These are phyloP conservation scores for Hypoxylon fragiforme DNA, from an alignment of 495 filamentous ascomycete genomes.

Conservation along the genomic window DNA sequence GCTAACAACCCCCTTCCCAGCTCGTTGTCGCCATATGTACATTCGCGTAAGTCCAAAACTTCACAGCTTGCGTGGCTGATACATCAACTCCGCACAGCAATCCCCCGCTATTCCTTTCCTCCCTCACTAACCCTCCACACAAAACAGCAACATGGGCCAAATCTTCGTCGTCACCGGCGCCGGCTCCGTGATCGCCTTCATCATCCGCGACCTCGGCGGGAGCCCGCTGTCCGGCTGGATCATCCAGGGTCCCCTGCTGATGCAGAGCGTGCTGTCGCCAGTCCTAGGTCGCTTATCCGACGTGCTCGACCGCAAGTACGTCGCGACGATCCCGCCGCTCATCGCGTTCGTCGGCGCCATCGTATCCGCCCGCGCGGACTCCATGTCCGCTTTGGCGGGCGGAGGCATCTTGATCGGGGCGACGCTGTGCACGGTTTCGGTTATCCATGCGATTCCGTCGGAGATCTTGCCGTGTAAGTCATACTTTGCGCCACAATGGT, in stretches of 20 bases:
- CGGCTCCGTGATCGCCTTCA: neutral
- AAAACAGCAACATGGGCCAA: neutral
- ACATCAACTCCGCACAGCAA: too few species aligned
- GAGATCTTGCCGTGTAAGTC: slow-evolving; percentile 60
- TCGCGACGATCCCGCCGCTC: slow-evolving; percentile 52
- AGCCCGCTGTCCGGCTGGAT: neutral
- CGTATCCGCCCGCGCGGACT: slow-evolving; percentile 56
- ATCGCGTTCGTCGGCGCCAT: slow-evolving; percentile 57
- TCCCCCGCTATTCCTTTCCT: too few species aligned
- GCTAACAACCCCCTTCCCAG: neutral
- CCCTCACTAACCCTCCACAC: too few species aligned
- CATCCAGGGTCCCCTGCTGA: slow-evolving; percentile 52
- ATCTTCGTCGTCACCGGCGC: neutral
- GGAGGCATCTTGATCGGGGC: slow-evolving; percentile 58
- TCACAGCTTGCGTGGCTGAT: too few species aligned
- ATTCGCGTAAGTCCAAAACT: neutral
- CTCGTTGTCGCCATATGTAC: neutral
- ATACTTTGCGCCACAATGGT: slow-evolving; percentile 56
- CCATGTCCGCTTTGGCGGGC: slow-evolving; percentile 57
- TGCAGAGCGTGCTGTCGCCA: slow-evolving; percentile 58
- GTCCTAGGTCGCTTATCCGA: slow-evolving; percentile 59
- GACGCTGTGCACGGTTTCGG: slow-evolving; percentile 56
- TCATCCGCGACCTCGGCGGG: neutral
- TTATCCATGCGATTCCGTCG: slow-evolving; percentile 57
- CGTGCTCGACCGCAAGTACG: slow-evolving; percentile 55